Conservation (phyloP, 2,329 filamentous ascomycete species). For the Biscogniauxia sp. region DNA sequence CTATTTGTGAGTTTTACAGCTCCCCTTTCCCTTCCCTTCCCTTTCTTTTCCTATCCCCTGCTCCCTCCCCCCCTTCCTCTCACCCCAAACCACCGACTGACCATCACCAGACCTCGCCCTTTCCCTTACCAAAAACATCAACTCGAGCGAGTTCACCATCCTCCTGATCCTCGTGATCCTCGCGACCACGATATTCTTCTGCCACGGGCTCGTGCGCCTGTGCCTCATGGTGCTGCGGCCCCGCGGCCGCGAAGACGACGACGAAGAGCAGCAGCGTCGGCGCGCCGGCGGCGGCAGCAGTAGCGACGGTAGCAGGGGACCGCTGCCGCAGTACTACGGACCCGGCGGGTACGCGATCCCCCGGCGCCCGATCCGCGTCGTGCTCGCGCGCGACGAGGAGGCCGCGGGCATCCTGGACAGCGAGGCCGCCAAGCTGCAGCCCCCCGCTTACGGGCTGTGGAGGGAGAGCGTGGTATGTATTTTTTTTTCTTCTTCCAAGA, state of each 20-base stretch:
- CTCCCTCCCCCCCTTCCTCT: neutral
- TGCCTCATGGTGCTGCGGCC: constrained; percentile 62
- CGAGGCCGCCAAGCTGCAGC: constrained; percentile 57
- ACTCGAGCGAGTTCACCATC: constrained; percentile 72
- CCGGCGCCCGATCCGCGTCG: constrained; percentile 70
- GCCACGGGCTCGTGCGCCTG: constrained; percentile 72
- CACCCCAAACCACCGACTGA: neutral
- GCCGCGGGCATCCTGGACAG: constrained; percentile 51
- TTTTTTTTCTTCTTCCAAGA: neutral
- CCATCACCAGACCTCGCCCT: constrained; percentile 70
- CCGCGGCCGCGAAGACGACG: constrained; percentile 28
- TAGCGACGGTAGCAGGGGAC: neutral
- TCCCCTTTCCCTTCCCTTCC: neutral
- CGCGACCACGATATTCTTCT: constrained; percentile 74
- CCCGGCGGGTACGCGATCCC: constrained; percentile 69
- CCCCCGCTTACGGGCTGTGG: constrained; percentile 86
- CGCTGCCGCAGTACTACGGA: constrained; percentile 34
- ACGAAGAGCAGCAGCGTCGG: too few species aligned
- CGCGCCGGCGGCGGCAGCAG: constrained; percentile 16
- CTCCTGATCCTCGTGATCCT: constrained; percentile 77
- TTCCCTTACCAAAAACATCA: constrained; percentile 61
- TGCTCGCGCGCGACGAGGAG: constrained; percentile 73
- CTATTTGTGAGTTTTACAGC: constrained; percentile 62
- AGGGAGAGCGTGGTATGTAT: constrained; percentile 72
- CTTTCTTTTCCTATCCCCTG: neutral